Evolutionary conservation across 257 asterid species (phyloP), one percentile per base, ranked within the genome.

Genomic region (Solanum medicagineum): DNA sequence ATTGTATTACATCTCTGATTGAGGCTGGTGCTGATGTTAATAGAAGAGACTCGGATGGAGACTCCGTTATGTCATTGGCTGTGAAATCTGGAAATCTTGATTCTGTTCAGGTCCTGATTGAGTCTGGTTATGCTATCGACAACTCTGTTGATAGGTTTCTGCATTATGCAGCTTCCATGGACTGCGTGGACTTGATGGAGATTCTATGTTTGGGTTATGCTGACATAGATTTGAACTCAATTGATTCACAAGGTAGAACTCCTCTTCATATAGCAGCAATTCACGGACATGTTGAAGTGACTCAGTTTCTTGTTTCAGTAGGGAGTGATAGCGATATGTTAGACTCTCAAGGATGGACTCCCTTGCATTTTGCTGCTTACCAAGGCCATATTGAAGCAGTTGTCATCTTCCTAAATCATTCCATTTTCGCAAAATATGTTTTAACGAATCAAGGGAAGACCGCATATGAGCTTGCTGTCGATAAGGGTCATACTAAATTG

Each of bases 1-100:
- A 81, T 65, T 85, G 89, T 8, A 86, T 91, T 32, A 86, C 91
- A 7, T 56, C 92, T 32, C 81, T 94, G 59, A 89, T 95, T 15
- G 94, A 92, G 14, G 93, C 94, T 8, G 96, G 98, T 0, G 97
- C 93, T 1, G 94, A 93, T 81, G 92, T 91, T n/a, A 90, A 92
- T 32, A 29, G 36, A 14, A 53, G 90, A 62, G 92, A 85, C 7
- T 42, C 47, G 0, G 87, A 83, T 0, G 88, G 85, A 0, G 87
- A 85, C 1, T 89, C 96, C 0, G 81, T 87, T 24, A 86, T 95
- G 85, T 86, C 90, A 1, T 44, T 89, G 60, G 97, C 96, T 2
- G 88, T 95, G 17, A 86, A 87, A 55, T 91, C 91, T 3, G 97
- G 93, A 26, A 84, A 87, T 51, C 74, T 80, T 4, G 93, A 91